These are phyloP conservation scores for Kentomonas sorsogonicus DNA, from an alignment of 208 protist genomes.

Conservation along the genomic window DNA sequence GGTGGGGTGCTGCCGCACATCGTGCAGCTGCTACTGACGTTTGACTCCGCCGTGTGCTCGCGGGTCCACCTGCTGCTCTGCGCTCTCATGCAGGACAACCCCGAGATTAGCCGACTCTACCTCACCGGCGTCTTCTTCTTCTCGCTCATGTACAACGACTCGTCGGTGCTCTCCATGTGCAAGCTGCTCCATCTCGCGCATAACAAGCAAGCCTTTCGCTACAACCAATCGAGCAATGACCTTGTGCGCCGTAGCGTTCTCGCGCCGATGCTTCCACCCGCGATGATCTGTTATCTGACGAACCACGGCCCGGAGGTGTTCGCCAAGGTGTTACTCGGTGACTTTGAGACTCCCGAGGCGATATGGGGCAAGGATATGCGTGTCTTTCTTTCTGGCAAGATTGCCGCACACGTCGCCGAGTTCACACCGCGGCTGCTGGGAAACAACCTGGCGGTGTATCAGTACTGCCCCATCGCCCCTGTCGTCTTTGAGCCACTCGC, in stretches of 20 bases:
- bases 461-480: constrained; percentile 90
- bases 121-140: constrained; percentile 94
- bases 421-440: constrained; percentile 90
- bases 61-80: constrained; percentile 82
- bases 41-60: constrained; percentile 79
- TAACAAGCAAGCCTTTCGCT: constrained; percentile 75
- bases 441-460: constrained; percentile 86
- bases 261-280: constrained; percentile 81
- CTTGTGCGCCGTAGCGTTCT: constrained; percentile 78
- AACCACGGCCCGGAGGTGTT: constrained; percentile 91
- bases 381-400: constrained; percentile 79
- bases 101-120: constrained; percentile 74
- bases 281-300: constrained; percentile 92
- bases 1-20: constrained; percentile 85
- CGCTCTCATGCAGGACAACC: constrained; percentile 88
- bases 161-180: constrained; percentile 88
- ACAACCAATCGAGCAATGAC: constrained; percentile 41
- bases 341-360: constrained; percentile 93
- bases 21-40: constrained; percentile 93
- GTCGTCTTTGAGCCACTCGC: constrained; percentile 85
- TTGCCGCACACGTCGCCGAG: constrained; percentile 89
- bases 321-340: constrained; percentile 87
- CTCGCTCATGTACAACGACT: constrained; percentile 91
- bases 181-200: constrained; percentile 81
- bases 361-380: constrained; percentile 94